Percentiles rank a stretch among this genome's conserved stretches.
Conservation (phyloP, 2,329 filamentous ascomycete species). For the Ilyonectria robusta region DNA sequence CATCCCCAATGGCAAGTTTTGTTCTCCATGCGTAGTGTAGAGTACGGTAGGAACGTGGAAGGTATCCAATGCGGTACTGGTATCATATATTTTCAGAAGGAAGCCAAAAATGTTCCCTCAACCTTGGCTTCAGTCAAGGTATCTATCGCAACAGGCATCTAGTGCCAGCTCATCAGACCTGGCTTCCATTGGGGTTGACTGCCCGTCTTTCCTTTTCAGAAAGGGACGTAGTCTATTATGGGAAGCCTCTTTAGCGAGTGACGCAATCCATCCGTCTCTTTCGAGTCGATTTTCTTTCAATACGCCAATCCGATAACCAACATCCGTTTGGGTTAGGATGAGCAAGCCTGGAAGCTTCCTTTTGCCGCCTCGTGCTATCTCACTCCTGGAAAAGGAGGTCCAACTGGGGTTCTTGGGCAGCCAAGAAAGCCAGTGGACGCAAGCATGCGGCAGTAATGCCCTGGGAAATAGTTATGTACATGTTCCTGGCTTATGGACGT, state of each 20-base stretch:
- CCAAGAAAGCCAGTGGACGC: not conserved
- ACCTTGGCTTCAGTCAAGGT: conserved; percentile 2
- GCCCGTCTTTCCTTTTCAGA: not conserved
- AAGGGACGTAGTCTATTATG: not conserved
- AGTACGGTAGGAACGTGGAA: not conserved
- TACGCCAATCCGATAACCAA: not conserved
- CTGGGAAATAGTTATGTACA: not conserved
- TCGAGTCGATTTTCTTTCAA: not conserved
- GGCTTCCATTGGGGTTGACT: not conserved
- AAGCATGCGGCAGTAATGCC: not conserved
- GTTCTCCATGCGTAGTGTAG: not conserved
- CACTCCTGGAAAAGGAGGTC: not conserved
- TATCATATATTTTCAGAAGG: conserved; percentile 13
- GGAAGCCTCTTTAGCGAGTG: not conserved
- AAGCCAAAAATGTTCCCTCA: not conserved
- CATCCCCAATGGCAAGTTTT: not conserved
- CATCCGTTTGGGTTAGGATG: not conserved
- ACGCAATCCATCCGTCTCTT: conserved; percentile 4
- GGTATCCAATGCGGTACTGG: not conserved
- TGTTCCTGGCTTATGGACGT: conserved; percentile 50
- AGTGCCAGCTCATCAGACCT: not conserved
- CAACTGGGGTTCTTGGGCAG: not conserved
- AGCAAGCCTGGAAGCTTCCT: not conserved
- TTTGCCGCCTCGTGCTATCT: not conserved
- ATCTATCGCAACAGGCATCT: conserved; percentile 14